Evolutionary conservation across 805 yeast species (phyloP).

Genomic region (Candida koratica): DNA sequence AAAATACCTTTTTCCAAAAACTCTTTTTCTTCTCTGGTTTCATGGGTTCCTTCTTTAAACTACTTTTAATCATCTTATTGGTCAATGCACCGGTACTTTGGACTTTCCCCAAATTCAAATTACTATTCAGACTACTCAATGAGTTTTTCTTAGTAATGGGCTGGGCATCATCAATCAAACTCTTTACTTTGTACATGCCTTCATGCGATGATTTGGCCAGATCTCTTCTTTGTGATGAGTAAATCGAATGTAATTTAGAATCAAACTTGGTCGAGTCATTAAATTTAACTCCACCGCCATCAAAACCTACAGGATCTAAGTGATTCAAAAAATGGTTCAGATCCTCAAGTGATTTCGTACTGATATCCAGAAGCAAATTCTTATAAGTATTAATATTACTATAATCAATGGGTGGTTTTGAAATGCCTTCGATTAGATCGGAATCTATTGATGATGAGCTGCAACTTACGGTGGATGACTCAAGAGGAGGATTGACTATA

Average conservation of each 20-base stretch:
- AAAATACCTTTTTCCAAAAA: slow-evolving; percentile 15
- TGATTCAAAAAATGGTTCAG: background rate
- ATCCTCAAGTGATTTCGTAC: slow-evolving; percentile 7
- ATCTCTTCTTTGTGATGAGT: slow-evolving; percentile 19
- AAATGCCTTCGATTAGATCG: background rate
- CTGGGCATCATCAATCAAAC: slow-evolving; percentile 24
- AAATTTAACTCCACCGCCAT: slow-evolving; percentile 7
- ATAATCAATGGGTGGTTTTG: slow-evolving; percentile 2
- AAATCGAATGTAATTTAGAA: slow-evolving; percentile 35
- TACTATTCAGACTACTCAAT: slow-evolving; percentile 2
- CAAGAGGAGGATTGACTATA: slow-evolving; percentile 19
- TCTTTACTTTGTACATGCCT: slow-evolving; percentile 38
- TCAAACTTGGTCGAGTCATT: slow-evolving; percentile 23
- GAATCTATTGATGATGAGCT: slow-evolving; percentile 1
- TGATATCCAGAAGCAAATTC: slow-evolving; percentile 4
- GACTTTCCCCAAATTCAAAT: slow-evolving; percentile 6
- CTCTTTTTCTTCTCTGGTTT: slow-evolving; percentile 14
- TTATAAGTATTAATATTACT: slow-evolving; percentile 6
- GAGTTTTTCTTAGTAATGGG: slow-evolving; percentile 2
- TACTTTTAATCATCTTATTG: slow-evolving; percentile 12
- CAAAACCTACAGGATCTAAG: background rate
- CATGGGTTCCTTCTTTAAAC: slow-evolving; percentile 8
- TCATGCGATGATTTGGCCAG: slow-evolving; percentile 10
- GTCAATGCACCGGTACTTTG: slow-evolving; percentile 11
- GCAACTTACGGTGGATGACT: background rate